Conservation (phyloP, 2,329 filamentous ascomycete species). For the Microsporum ferrugineum region DNA sequence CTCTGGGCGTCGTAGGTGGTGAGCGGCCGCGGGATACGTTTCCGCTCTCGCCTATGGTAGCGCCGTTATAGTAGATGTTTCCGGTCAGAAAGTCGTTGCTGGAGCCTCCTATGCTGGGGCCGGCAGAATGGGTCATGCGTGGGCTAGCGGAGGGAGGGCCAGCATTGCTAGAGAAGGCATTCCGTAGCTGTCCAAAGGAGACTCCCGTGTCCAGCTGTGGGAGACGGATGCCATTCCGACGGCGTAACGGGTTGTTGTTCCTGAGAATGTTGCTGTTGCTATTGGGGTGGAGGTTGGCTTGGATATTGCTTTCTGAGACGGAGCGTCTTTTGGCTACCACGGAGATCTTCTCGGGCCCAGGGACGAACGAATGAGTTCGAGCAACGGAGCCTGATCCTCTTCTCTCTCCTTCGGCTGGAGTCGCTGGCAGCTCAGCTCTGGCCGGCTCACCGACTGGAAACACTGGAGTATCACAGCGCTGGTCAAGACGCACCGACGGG, state of each 20-base stretch:
- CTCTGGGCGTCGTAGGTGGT: not conserved
- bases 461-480: not conserved
- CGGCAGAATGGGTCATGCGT: constrained; percentile 12
- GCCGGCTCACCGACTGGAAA: not conserved
- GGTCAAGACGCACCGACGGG: not conserved
- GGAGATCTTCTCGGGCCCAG: constrained; percentile 13
- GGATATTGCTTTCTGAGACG: constrained; percentile 14
- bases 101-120: constrained; percentile 9
- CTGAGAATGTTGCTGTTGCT: constrained; percentile 1
- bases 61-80: not conserved
- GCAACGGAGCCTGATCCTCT: not conserved
- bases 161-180: not conserved
- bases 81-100: not conserved
- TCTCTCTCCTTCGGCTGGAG: not conserved
- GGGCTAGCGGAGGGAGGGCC: not conserved
- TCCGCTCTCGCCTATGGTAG: not conserved
- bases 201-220: constrained; percentile 15
- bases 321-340: constrained; percentile 13
- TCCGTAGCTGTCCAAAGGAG: not conserved
- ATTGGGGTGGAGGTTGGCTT: not conserved
- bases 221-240: constrained; percentile 16
- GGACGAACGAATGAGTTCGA: constrained; percentile 13
- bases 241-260: constrained; percentile 9
- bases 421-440: not conserved
- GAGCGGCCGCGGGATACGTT: not conserved